Conservation (phyloP, 1,284 basidiomycete genomes). For the Ustilago curta region DNA sequence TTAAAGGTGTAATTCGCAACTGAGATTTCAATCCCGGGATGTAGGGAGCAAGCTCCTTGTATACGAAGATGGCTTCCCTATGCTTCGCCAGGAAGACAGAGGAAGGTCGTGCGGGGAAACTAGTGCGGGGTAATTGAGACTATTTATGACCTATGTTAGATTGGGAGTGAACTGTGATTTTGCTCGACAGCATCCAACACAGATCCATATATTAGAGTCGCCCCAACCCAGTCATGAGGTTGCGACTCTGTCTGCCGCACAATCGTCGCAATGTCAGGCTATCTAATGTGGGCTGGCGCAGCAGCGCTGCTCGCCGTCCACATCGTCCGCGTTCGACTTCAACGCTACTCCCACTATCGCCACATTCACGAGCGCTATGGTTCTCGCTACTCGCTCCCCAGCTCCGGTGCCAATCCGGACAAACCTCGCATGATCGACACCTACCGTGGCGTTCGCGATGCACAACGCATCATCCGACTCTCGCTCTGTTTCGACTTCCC, state of each 20-base stretch:
- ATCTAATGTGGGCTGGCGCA: conserved; percentile 16
- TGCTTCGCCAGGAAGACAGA: too few species aligned
- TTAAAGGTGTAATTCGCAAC: too few species aligned
- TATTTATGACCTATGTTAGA: too few species aligned
- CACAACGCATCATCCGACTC: conserved; percentile 41
- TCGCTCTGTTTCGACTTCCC: conserved; percentile 26
- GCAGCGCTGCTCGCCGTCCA: conserved; percentile 17
- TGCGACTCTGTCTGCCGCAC: not conserved
- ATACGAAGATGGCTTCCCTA: too few species aligned
- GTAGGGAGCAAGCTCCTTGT: too few species aligned
- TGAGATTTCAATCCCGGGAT: too few species aligned
- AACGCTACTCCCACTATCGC: conserved; percentile 13
- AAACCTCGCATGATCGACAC: conserved; percentile 48
- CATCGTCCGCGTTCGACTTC: conserved; percentile 13
- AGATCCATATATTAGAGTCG: too few species aligned
- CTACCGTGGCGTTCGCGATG: conserved; percentile 43
- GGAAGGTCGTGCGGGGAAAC: too few species aligned
- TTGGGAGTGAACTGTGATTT: too few species aligned
- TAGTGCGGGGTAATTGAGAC: too few species aligned
- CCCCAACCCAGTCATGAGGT: too few species aligned
- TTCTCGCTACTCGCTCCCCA: conserved; percentile 23
- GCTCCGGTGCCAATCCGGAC: conserved; percentile 13
- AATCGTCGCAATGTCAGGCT: not conserved
- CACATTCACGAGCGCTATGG: conserved; percentile 47
- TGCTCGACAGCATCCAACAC: too few species aligned